Conservation (phyloP, 139 green algal species). For the Chlamydomonas sphaeroides region DNA sequence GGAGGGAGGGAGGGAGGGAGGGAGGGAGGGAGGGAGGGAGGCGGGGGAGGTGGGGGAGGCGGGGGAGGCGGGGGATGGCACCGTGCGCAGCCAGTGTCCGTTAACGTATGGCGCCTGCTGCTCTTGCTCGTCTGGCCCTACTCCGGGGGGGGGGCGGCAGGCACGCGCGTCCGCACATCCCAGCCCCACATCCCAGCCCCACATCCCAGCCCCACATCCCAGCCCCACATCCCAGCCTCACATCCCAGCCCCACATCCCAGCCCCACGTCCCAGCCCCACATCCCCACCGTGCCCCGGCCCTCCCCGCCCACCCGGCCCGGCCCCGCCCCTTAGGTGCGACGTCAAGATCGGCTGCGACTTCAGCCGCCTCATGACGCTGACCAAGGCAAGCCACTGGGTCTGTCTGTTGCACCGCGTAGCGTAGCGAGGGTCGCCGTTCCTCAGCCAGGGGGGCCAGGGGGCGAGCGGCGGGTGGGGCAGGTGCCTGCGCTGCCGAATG, state of each 20-base stretch:
- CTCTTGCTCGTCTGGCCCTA: slow-evolving; percentile 21
- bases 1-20: neutral
- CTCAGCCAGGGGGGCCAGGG: too few species aligned
- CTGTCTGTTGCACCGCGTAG: neutral
- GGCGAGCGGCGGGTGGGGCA: neutral
- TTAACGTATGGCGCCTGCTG: neutral
- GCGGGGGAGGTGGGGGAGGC: neutral
- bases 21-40: neutral
- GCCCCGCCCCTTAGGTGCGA: slow-evolving; percentile 68
- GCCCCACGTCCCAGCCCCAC: neutral
- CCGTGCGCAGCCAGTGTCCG: too few species aligned
- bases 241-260: neutral
- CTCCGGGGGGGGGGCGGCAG: too few species aligned
- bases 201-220: neutral
- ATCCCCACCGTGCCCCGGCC: slow-evolving; percentile 80
- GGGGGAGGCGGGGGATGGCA: neutral
- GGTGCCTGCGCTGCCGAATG: neutral
- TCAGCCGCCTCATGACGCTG: slow-evolving; percentile 67
- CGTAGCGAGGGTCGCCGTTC: too few species aligned
- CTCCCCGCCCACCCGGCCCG: slow-evolving; percentile 84
- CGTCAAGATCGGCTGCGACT: slow-evolving; percentile 68
- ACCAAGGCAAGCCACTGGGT: slow-evolving; percentile 58
- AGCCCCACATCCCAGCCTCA: neutral
- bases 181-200: neutral
- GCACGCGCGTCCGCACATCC: too few species aligned